Evolutionary conservation across 2,329 filamentous ascomycete species (phyloP).

Genomic region (Atkinsonella hypoxylon): DNA sequence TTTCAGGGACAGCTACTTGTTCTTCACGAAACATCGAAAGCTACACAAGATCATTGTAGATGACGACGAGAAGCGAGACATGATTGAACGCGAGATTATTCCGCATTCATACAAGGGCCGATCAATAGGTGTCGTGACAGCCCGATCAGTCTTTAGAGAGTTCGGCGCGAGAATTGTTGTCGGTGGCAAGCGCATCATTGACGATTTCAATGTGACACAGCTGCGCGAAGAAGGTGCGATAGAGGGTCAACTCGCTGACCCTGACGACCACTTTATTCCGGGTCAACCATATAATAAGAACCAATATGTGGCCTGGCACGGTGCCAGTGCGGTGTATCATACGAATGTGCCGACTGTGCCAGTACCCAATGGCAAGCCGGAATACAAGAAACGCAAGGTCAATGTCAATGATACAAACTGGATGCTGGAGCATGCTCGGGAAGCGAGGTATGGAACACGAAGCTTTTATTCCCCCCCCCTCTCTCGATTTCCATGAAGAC

Average conservation of each 20-base stretch:
- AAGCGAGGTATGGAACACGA: slow-evolving; percentile 55
- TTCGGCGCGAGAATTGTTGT: slow-evolving; percentile 93
- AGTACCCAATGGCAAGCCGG: slow-evolving; percentile 60
- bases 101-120: slow-evolving; percentile 98
- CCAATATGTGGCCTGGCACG: slow-evolving; percentile 97
- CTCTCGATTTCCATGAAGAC: background rate
- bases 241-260: slow-evolving; percentile 86
- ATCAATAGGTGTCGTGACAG: slow-evolving; percentile 92
- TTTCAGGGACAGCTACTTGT: slow-evolving; percentile 94
- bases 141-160: slow-evolving; percentile 90
- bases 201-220: slow-evolving; percentile 78
- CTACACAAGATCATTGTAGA: slow-evolving; percentile 97
- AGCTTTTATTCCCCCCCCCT: too few species aligned
- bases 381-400: slow-evolving; percentile 73
- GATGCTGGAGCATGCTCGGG: slow-evolving; percentile 89
- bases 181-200: slow-evolving; percentile 70
- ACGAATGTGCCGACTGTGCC: slow-evolving; percentile 68
- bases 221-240: slow-evolving; percentile 65
- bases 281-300: slow-evolving; percentile 96
- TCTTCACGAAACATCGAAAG: slow-evolving; percentile 95
- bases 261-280: slow-evolving; percentile 65
- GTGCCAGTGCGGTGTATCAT: slow-evolving; percentile 91
- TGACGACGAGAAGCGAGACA: slow-evolving; percentile 91
- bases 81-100: slow-evolving; percentile 92
- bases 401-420: slow-evolving; percentile 90